Percentiles rank a stretch among this genome's conserved stretches.
Evolutionary conservation across 768 basidiomycete species (phyloP).

Genomic region (Austroboletus festivus): DNA sequence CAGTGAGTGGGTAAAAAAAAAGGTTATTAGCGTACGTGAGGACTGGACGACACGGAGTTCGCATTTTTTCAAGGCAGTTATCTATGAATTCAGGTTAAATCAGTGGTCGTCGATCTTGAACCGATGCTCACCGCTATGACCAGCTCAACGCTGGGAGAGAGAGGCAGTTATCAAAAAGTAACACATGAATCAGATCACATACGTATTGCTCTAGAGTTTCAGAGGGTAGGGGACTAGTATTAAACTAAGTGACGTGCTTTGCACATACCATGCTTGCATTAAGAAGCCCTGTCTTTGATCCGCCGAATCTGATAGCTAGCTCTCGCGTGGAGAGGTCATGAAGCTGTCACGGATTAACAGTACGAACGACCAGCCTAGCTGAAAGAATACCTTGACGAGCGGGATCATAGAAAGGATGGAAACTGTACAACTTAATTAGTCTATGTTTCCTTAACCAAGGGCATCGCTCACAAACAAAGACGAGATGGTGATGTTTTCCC

Average conservation of each 20-base stretch:
- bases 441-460: neutral
- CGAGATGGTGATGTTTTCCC: constrained; percentile 47
- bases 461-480: constrained; percentile 55
- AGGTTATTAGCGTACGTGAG: constrained; percentile 53
- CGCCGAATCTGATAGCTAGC: constrained; percentile 71
- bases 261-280: constrained; percentile 73
- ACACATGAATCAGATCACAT: constrained; percentile 26
- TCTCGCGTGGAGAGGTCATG: constrained; percentile 77
- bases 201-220: constrained; percentile 60
- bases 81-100: constrained; percentile 29
- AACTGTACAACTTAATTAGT: constrained; percentile 36
- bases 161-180: neutral
- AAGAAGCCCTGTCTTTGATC: constrained; percentile 71
- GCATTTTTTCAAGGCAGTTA: constrained; percentile 78
- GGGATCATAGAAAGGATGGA: constrained; percentile 73
- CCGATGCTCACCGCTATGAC: constrained; percentile 62
- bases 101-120: neutral
- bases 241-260: neutral
- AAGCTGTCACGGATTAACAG: constrained; percentile 40
- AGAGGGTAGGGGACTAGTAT: constrained; percentile 4
- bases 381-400: constrained; percentile 58
- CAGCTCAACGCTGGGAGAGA: constrained; percentile 50
- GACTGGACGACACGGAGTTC: constrained; percentile 82
- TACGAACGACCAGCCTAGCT: neutral
- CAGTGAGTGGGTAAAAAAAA: neutral